Evolutionary conservation across 345 rosid species (phyloP), one percentile per base, ranked within the genome.

Genomic region (Iberis pinnata): DNA sequence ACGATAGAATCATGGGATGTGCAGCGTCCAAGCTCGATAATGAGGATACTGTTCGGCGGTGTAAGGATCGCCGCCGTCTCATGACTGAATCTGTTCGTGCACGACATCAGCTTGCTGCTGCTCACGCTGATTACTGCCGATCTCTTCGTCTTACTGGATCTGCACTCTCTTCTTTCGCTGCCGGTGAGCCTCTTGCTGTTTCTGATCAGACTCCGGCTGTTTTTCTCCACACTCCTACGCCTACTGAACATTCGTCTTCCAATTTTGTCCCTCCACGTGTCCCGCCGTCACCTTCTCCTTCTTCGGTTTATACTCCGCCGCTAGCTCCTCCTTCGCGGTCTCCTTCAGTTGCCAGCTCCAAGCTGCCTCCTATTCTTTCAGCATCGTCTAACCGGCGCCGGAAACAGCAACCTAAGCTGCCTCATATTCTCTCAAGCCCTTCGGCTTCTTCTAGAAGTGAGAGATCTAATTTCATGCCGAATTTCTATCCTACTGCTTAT

Each of bases 51-150:
- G 98, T 92, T 4, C 66, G 97, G 44, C 83, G 88, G 15, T 92
- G 98, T 74, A 92, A 92, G 61, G 97, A 92, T 13, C 89, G 98
- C 5, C 94, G 98, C 65, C 97, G 94, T 77, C 73, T 92, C 4
- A 88, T 92, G 77, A 81, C 87, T 49, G 94, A 85, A 53, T 87
- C 97, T 16, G 95, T 92, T 42, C 64, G 43, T 57, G 78, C 98
- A 4, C 85, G 98, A 9, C 95, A 88, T 74, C 85, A 77, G 29
- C 70, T 92, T 1, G 97, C 98, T 18, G 78, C 83, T 0, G 95
- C 98, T 44, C 96, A 88, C 75, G 84, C 97, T 19, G 98, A 92
- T 52, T 92, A 92, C 73, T 85, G 88, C 72, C 80, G 88, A 35
- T 81, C 90, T 5, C 88, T 92, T 31, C 94, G 94, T 35, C 49